Evolutionary conservation across 225 moss, liverwort and hornwort genomes (phyloP).

Genomic region (Bryum argenteum): DNA sequence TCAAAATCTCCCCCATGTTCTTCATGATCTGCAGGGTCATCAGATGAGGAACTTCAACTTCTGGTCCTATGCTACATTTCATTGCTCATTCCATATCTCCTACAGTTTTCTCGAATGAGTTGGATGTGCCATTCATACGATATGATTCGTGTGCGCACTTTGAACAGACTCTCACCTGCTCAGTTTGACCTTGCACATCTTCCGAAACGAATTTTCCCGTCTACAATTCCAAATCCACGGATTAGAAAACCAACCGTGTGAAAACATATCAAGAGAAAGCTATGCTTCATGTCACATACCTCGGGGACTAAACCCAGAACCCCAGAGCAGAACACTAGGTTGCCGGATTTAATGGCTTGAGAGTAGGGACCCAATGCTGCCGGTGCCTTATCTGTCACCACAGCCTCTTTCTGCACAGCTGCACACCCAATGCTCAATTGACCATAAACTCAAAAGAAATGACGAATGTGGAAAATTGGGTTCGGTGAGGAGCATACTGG

Average conservation of each 20-base stretch:
- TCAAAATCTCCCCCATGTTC: conserved; percentile 96
- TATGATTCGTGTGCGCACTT: too few species aligned
- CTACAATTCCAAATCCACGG: conserved; percentile 45
- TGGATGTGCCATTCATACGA: too few species aligned
- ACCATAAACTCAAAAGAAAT: background rate
- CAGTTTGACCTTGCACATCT: conserved; percentile 86
- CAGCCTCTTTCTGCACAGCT: conserved; percentile 85
- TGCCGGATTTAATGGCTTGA: conserved; percentile 93
- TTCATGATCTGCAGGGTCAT: conserved; percentile 66
- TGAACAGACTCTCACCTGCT: conserved; percentile 61
- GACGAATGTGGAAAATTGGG: too few species aligned
- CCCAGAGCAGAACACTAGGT: conserved; percentile 88
- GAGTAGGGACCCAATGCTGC: conserved; percentile 98
- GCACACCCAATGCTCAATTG: conserved; percentile 18
- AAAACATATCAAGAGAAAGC: background rate
- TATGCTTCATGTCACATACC: conserved; percentile 35
- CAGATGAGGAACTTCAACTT: background rate
- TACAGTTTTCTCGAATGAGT: too few species aligned
- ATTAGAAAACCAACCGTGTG: conserved; percentile 12
- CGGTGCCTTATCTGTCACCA: conserved; percentile 86
- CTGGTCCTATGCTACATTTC: background rate
- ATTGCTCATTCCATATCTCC: too few species aligned
- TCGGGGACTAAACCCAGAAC: conserved; percentile 85
- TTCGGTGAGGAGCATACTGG: conserved; percentile 32
- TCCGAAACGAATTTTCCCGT: conserved; percentile 92